Percentiles rank a stretch among this genome's conserved stretches.
These are phyloP conservation scores for Thalassiosira hispida DNA, from an alignment of 352 stramenopile genomes.

Conservation along the genomic window DNA sequence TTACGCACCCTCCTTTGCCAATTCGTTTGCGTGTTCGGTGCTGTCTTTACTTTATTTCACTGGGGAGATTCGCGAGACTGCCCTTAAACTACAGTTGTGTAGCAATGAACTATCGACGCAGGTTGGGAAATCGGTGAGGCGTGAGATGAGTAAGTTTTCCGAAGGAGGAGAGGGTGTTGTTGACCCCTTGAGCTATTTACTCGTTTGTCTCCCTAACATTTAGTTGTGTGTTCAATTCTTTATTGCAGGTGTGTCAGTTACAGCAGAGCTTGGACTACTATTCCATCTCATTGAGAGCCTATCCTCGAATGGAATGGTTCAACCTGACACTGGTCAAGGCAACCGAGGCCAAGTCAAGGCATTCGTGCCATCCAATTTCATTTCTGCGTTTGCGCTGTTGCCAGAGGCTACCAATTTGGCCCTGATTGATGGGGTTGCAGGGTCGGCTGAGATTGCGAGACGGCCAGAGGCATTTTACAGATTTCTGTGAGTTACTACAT, in stretches of 20 bases:
- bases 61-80: slow-evolving; percentile 66
- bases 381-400: slow-evolving; percentile 71
- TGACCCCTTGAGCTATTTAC: too few species aligned
- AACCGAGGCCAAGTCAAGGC: slow-evolving; percentile 59
- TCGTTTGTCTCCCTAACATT: slow-evolving; percentile 15
- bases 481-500: slow-evolving; percentile 55
- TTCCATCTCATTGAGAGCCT: slow-evolving; percentile 79
- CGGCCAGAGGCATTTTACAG: slow-evolving; percentile 83
- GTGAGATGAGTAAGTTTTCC: slow-evolving; percentile 35
- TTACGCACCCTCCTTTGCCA: slow-evolving; percentile 69
- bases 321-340: slow-evolving; percentile 26
- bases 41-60: slow-evolving; percentile 85
- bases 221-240: background rate
- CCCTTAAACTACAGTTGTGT: slow-evolving; percentile 59
- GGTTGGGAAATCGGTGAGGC: slow-evolving; percentile 15
- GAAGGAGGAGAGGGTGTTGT: background rate
- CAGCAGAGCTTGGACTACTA: slow-evolving; percentile 70
- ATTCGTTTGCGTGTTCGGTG: slow-evolving; percentile 73
- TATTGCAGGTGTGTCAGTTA: slow-evolving; percentile 54
- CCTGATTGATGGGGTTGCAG: slow-evolving; percentile 80
- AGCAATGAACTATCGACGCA: slow-evolving; percentile 15
- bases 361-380: slow-evolving; percentile 82
- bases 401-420: slow-evolving; percentile 82
- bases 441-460: slow-evolving; percentile 66
- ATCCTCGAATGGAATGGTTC: slow-evolving; percentile 51